Base-by-base conservation (phyloP, 1,139 yeast species). In the Sporopachydermia cereana region DNA sequence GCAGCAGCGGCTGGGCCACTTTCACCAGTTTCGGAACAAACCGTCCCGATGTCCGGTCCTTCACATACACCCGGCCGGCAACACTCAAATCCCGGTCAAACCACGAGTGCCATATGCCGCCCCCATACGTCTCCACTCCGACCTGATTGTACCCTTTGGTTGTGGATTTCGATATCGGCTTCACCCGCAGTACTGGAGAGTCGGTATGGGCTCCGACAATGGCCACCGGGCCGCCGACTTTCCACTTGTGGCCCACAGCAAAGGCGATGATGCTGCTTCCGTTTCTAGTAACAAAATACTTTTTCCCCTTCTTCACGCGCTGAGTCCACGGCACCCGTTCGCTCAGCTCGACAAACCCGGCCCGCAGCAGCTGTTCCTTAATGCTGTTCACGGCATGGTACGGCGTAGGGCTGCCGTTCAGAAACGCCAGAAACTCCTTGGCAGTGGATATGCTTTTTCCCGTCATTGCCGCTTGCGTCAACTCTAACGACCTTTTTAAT, bases 141-240 rank as follows among this genome's bases (percentile, higher is more conserved):
- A 91, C 79, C 61, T 89, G 96, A 50, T 79, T 73, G 55, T 80
- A 91, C 0, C 95, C 95, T 54, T 84, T 89, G 14, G 72, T 67
- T 5, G 69, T 63, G 56, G 77, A 77, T 56, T 79, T 77, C 24
- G 95, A 84, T 41, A 83, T 70, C n/a, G 98, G 98, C 65, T 91
- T 91, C 54, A 91, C 77, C 56, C 95, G 71, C 52, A 20, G 20
- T 30, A 17, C 20, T 2, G 98, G 98, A 7, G 95, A 84, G 60
- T 91, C 98, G 0, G 96, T 86, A 58, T 88, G 96, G 3, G 95
- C 95, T 24, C 97, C 98, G 41, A 88, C 80, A 48, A 91, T 80
- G 4, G 96, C 78, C 49, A 89, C 72, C 18, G 95, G 93, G 53
- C 82, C 79, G 16, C 95, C 95, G n/a, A 85, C 80, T 45, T 62